Evolutionary conservation across 2,329 filamentous ascomycete genomes (phyloP), one percentile per base, ranked within the genome.

Genomic region (Ophiostoma sp.): DNA sequence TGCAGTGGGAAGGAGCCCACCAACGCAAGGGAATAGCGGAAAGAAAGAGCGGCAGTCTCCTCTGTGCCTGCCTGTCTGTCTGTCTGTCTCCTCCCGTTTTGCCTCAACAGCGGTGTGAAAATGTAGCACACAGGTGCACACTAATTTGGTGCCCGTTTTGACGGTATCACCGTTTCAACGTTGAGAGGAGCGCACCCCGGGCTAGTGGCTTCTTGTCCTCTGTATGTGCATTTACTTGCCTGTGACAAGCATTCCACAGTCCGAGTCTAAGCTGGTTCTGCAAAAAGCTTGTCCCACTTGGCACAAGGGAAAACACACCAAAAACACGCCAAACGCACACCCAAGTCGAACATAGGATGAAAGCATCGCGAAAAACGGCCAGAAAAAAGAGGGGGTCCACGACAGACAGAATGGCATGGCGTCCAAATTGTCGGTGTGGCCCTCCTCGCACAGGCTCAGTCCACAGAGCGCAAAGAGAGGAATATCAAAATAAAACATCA

Each of bases 201-300:
- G 11, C 25, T 33, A 50, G 64, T 31, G 64, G 42, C 36, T 48
- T 25, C 36, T 64, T 64, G 42, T 68, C 64, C 64, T 12, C 19
- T 52, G 28, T 36, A 3, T 8, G 33, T 36, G 3, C 33, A 8
- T 8, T 4, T 39, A 28, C 63, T 66, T 48, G 36, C 15, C 39
- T 48, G 12, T 55, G 55, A 9, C 63, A 52, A 36, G 28, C 66
- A 55, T 55, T 69, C 15, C 31, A 55, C 55, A 33, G 66, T 55
- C 45, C 66, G 45, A 25, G 45, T 33, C 64, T 55, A 70, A 57
- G 50, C 68, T 70, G 48, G 19, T 69, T 69, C 45, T 55, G 48
- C 28, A 52, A 69, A 69, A 69, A 55, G 66, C 66, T 69, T 55
- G 48, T 25, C 45, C 64, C 64, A 36, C 64, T 69, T 50, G 45